Evolutionary conservation across 1,284 basidiomycete species (phyloP).

Genomic region (Cutaneotrichosporon cavernicola): DNA sequence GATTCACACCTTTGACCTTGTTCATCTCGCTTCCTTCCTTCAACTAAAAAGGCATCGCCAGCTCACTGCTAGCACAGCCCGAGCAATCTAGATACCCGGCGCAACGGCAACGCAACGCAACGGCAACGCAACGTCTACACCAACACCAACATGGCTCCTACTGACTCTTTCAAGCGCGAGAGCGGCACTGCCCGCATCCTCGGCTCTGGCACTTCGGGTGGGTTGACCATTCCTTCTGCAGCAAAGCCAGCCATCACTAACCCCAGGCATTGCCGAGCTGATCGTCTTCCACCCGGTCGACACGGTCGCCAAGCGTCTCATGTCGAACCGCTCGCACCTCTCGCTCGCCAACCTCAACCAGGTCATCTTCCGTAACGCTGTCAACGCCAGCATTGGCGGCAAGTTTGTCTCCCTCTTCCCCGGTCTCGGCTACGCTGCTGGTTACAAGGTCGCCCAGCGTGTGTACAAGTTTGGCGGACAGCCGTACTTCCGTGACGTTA

Average conservation of each 20-base stretch:
- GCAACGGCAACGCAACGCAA: not conserved
- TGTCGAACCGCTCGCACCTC: conserved; percentile 90
- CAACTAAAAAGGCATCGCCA: conserved; percentile 5
- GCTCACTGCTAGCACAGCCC: not conserved
- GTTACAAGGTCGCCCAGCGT: conserved; percentile 91
- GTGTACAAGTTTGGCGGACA: conserved; percentile 99
- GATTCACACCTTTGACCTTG: not conserved
- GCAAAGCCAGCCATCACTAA: not conserved
- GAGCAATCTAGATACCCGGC: not conserved
- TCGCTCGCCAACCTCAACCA: conserved; percentile 63
- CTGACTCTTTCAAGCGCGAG: conserved; percentile 58
- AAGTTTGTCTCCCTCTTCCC: conserved; percentile 93
- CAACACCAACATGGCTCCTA: conserved; percentile 41
- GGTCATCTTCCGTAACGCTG: conserved; percentile 86
- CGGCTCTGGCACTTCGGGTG: conserved; percentile 88
- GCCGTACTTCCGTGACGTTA: conserved; percentile 93
- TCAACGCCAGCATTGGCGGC: conserved; percentile 64
- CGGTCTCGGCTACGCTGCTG: conserved; percentile 94
- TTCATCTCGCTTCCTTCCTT: not conserved
- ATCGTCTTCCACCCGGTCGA: conserved; percentile 89
- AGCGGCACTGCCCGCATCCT: conserved; percentile 87
- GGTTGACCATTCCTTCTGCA: conserved; percentile 31
- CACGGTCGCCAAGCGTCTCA: conserved; percentile 93
- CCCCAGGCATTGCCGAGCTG: conserved; percentile 84
- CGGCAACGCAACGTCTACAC: not conserved